Conservation (phyloP, 1,284 basidiomycete species). For the Microbotryum saponariae region DNA sequence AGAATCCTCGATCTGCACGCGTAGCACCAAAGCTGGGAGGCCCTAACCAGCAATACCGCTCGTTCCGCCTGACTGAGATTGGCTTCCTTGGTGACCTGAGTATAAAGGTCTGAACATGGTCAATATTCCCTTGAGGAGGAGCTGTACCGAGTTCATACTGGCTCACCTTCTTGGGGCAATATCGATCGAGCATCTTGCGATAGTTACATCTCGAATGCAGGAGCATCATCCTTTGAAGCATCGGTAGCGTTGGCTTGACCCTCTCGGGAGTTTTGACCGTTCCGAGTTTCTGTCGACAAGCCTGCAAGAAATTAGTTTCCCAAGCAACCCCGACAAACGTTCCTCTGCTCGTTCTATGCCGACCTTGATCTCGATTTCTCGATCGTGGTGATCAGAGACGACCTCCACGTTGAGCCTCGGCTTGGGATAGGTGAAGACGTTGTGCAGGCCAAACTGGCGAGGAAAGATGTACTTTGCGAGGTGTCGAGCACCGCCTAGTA, state of each 20-base stretch:
- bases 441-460: slow-evolving; percentile 61
- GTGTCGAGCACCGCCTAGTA: slow-evolving; percentile 53
- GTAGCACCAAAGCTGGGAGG: not conserved
- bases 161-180: slow-evolving; percentile 66
- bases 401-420: slow-evolving; percentile 23
- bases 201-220: slow-evolving; percentile 65
- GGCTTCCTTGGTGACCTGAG: not conserved
- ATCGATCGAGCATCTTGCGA: slow-evolving; percentile 54
- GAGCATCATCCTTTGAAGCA: slow-evolving; percentile 58
- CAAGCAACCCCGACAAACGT: not conserved
- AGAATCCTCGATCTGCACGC: not conserved
- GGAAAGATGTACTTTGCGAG: slow-evolving; percentile 77
- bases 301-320: not conserved
- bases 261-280: slow-evolving; percentile 61
- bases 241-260: slow-evolving; percentile 51
- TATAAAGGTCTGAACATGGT: not conserved
- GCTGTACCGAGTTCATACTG: not conserved
- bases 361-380: slow-evolving; percentile 66
- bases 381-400: slow-evolving; percentile 54
- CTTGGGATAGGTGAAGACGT: slow-evolving; percentile 47
- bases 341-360: slow-evolving; percentile 12
- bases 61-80: slow-evolving; percentile 4
- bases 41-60: not conserved
- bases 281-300: slow-evolving; percentile 17
- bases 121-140: not conserved